Evolutionary conservation across 2,329 filamentous ascomycete genomes (phyloP).

Genomic region (Cylindrodendrum hubeiense): DNA sequence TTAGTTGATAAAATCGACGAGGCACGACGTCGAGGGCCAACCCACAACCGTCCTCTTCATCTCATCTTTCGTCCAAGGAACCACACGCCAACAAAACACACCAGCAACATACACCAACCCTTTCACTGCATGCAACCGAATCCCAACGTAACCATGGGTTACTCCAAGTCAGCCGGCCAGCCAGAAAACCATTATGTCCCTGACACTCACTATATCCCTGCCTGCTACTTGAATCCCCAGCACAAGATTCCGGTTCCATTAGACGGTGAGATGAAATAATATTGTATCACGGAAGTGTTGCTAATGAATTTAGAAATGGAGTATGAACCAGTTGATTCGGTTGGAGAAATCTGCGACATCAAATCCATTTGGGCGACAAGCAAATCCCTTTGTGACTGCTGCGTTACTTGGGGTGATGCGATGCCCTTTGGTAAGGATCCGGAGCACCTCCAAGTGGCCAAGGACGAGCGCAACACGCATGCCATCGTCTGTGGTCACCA

Average conservation of each 20-base stretch:
- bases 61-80: too few relatives aligned
- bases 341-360: not conserved
- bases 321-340: not conserved
- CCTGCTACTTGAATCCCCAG: too few relatives aligned
- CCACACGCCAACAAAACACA: too few relatives aligned
- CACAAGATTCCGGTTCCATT: not conserved
- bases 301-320: not conserved
- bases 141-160: too few relatives aligned
- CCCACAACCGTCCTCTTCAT: too few relatives aligned
- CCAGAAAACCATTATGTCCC: too few relatives aligned
- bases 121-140: too few relatives aligned
- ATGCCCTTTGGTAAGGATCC: not conserved
- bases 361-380: not conserved
- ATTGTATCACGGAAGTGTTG: not conserved
- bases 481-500: slow-evolving; percentile 5
- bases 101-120: too few relatives aligned
- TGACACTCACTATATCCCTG: too few relatives aligned
- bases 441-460: not conserved
- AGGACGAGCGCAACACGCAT: not conserved
- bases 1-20: too few relatives aligned
- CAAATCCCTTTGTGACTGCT: not conserved
- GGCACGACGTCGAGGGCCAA: too few relatives aligned
- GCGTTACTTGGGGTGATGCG: not conserved
- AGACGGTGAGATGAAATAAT: not conserved
- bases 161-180: too few relatives aligned